These are phyloP conservation scores for Leccinum laetum DNA, from an alignment of 1,284 basidiomycete species.

Conservation along the genomic window DNA sequence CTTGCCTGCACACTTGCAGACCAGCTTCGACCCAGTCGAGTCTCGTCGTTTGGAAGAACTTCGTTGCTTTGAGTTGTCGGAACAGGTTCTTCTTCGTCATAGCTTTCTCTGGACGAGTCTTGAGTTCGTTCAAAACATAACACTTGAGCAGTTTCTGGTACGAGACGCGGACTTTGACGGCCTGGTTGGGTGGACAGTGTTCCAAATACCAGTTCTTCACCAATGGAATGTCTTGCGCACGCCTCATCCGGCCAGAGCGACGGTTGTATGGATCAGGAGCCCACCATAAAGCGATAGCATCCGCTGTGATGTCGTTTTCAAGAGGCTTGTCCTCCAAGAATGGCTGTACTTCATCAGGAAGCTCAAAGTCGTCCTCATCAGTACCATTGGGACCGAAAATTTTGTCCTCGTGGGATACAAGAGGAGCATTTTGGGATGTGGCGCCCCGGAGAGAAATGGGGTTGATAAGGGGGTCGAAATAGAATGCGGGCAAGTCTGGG, in stretches of 20 bases:
- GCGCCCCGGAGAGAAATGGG: constrained; percentile 90
- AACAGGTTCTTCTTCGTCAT: constrained; percentile 99
- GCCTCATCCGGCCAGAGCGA: constrained; percentile 89
- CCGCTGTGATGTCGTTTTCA: constrained; percentile 92
- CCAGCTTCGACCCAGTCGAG: constrained; percentile 99
- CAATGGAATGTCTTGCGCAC: constrained; percentile 94
- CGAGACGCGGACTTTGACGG: constrained; percentile 98
- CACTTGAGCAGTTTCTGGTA: constrained; percentile 99
- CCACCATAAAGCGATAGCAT: constrained; percentile 99
- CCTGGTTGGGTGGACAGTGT: constrained; percentile 95
- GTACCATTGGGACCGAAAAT: constrained; percentile 87
- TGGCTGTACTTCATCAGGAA: constrained; percentile 81
- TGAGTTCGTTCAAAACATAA: constrained; percentile 94
- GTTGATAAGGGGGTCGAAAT: constrained; percentile 98
- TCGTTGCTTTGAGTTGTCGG: constrained; percentile 95
- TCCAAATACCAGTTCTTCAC: constrained; percentile 99
- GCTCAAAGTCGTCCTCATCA: constrained; percentile 87
- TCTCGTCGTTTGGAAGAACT: constrained; percentile 99
- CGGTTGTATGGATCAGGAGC: constrained; percentile 96
- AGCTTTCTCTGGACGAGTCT: constrained; percentile 88
- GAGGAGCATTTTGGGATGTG: constrained; percentile 78
- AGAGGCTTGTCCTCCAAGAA: constrained; percentile 85
- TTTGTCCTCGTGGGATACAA: constrained; percentile 84
- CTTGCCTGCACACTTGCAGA: constrained; percentile 97
- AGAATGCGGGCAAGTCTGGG: constrained; percentile 99